Base-by-base conservation (phyloP, 192 early-diverging fungal species). In the Irineochytrium annulatum region DNA sequence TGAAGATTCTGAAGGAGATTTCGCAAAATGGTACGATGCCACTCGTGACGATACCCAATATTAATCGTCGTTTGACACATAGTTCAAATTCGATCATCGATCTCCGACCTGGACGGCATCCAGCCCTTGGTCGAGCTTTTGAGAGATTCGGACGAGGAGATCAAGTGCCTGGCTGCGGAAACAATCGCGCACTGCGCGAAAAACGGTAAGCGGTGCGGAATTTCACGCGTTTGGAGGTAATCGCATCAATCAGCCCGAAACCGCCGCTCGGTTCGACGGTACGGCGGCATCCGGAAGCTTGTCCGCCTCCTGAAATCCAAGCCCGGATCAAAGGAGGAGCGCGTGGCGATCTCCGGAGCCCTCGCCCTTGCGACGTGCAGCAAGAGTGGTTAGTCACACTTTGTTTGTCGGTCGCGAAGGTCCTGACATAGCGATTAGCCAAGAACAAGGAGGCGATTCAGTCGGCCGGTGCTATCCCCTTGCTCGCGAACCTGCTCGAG, bases 401-500 rank as follows among this genome's bases (percentile, higher is more conserved):
- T n/a, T n/a, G n/a, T n/a, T n/a, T n/a, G n/a, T n/a, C n/a, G n/a
- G n/a, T n/a, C n/a, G n/a, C n/a, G n/a, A n/a, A n/a, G n/a, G 8
- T 24, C 6, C 46, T 49, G 13, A 49, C 46, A 22, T 27, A 3
- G 3, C 31, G 46, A 22, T 0, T 27, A 73, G 62, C 76, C 11
- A 79, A 76, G 44, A 85, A 84, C 66, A 85, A 85, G 59, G 81
- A 79, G 53, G 81, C 83, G 0, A 85, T 85, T 56, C 80, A 79
- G 44, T 64, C 63, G 8, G 83, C 81, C 27, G 81, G 83, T 0
- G 59, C 77, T 3, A 81, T 85, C 55, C 83, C 83, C 1, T 59
- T 85, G 4, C 72, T 85, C 4, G 83, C 83, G 14, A 81, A 77
- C 35, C 63, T 85, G 0, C 65, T 85, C 13, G 73, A 84, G 37